Evolutionary conservation across 2,329 filamentous ascomycete species (phyloP).

Genomic region (Aspergillus sp.): DNA sequence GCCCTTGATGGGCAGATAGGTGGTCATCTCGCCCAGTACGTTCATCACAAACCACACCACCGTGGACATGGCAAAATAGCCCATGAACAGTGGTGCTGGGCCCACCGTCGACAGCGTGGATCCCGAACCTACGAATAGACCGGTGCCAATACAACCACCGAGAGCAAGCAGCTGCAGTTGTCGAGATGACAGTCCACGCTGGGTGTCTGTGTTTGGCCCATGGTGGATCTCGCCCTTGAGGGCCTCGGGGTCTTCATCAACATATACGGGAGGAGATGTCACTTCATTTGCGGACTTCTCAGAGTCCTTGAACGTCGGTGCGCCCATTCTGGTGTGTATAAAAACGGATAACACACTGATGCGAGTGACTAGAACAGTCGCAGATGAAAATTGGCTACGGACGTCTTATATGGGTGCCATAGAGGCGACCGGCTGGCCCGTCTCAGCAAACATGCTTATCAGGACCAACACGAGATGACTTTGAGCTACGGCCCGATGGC

Average conservation of each 20-base stretch:
- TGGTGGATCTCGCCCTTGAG: slow-evolving; percentile 12
- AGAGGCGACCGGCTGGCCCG: not conserved
- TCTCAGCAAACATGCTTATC: slow-evolving; percentile 7
- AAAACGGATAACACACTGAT: not conserved
- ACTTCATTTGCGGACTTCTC: slow-evolving; percentile 13
- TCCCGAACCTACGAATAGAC: slow-evolving; percentile 56
- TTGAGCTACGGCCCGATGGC: slow-evolving; percentile 11
- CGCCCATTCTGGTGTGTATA: slow-evolving; percentile 9
- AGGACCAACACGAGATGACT: slow-evolving; percentile 14
- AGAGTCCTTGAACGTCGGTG: slow-evolving; percentile 11
- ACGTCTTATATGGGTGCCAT: not conserved
- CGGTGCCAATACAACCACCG: slow-evolving; percentile 48
- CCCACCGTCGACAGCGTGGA: slow-evolving; percentile 51
- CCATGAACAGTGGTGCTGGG: slow-evolving; percentile 45
- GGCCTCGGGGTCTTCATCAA: slow-evolving; percentile 12
- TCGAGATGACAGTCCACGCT: slow-evolving; percentile 41
- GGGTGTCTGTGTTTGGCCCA: slow-evolving; percentile 18
- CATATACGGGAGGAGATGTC: slow-evolving; percentile 2
- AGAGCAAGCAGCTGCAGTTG: slow-evolving; percentile 47
- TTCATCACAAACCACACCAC: slow-evolving; percentile 48
- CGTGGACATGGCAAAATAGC: slow-evolving; percentile 38
- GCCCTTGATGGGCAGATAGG: slow-evolving; percentile 55
- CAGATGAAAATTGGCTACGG: not conserved
- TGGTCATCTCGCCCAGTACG: slow-evolving; percentile 58
- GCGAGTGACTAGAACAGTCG: not conserved